Conservation (phyloP, 2,329 filamentous ascomycete species). For the Fusarium tanahbumbuense region DNA sequence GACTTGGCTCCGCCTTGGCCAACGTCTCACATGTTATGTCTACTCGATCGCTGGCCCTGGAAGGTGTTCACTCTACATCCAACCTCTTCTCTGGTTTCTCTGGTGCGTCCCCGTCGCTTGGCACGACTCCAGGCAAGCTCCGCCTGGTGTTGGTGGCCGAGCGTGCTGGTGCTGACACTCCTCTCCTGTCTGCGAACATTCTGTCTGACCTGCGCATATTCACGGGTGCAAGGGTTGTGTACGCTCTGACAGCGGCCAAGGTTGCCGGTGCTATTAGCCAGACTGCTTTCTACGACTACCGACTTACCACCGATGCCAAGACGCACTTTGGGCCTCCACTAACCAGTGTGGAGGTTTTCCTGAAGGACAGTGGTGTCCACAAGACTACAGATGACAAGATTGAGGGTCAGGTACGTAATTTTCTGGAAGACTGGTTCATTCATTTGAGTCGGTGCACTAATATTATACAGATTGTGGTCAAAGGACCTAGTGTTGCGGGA, state of each 20-base stretch:
- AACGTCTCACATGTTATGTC: conserved; percentile 78
- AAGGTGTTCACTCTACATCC: conserved; percentile 77
- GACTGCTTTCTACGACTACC: conserved; percentile 89
- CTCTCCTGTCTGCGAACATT: conserved; percentile 73
- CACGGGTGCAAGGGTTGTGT: conserved; percentile 82
- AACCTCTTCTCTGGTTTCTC: conserved; percentile 63
- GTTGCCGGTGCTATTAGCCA: conserved; percentile 93
- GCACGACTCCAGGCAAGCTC: conserved; percentile 75
- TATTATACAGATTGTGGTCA: conserved; percentile 70
- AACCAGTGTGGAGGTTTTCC: conserved; percentile 80
- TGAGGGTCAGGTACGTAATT: conserved; percentile 70
- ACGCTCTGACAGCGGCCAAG: conserved; percentile 82
- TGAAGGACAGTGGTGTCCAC: conserved; percentile 70
- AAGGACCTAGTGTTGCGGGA: conserved; percentile 79
- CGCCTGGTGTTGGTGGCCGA: conserved; percentile 86
- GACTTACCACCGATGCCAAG: conserved; percentile 59
- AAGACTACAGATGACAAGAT: conserved; percentile 73
- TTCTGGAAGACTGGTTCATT: too few species aligned
- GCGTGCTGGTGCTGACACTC: conserved; percentile 70
- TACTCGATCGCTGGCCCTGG: conserved; percentile 72
- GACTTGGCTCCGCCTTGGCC: conserved; percentile 71
- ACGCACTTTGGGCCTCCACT: conserved; percentile 85
- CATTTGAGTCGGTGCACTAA: conserved; percentile 18
- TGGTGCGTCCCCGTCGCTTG: conserved; percentile 68
- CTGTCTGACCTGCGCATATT: conserved; percentile 86